Base-by-base conservation (phyloP, 2,329 filamentous ascomycete species). In the Stylonectria norvegica region DNA sequence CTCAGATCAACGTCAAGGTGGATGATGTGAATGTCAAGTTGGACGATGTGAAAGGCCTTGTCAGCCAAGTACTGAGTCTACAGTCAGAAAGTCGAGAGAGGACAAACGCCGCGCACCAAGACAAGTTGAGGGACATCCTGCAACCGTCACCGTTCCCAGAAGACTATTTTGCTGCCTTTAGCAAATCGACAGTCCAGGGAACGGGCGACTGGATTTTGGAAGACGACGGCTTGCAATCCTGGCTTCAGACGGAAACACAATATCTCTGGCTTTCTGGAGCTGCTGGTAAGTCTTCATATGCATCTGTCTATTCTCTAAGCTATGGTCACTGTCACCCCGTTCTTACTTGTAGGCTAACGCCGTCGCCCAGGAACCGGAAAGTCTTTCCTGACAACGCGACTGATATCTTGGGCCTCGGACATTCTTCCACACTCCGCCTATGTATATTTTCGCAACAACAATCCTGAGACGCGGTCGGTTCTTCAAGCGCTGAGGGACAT, bases 381-480 rank as follows among this genome's bases (percentile, higher is more conserved):
- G 48, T 71, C 68, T 0, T 73, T 64, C 40, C 46, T 75, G 2
- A 63, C 68, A 3, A 62, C 69, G 1, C 63, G 61, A n/a, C 57
- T 73, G 5, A 65, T 75, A n/a, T 49, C 62, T 2, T 72, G 56
- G 63, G 56, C 49, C n/a, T 53, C 49, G 4, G 59, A 62, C n/a
- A 58, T 61, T 18, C 55, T 60, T n/a, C 57, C 56, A 1, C 64
- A 61, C 8, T 30, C 59, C 2, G 71, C 59, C 1, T 75, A 72
- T 52, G 72, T 72, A 39, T 75, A 71, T 53, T 73, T 73, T 52
- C 65, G 69, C 18, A 66, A 71, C 36, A 69, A 70, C 43, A 68
- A 70, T 38, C 68, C 70, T 1, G 62, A 70, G 23, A 71, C 69
- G 0, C 56, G 69, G 29, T 71, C 68, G 4, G 61, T 72, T 6